Percentiles rank a stretch among this genome's conserved stretches.
These are phyloP conservation scores for Ceriops tagal DNA, from an alignment of 345 rosid species.

Conservation along the genomic window DNA sequence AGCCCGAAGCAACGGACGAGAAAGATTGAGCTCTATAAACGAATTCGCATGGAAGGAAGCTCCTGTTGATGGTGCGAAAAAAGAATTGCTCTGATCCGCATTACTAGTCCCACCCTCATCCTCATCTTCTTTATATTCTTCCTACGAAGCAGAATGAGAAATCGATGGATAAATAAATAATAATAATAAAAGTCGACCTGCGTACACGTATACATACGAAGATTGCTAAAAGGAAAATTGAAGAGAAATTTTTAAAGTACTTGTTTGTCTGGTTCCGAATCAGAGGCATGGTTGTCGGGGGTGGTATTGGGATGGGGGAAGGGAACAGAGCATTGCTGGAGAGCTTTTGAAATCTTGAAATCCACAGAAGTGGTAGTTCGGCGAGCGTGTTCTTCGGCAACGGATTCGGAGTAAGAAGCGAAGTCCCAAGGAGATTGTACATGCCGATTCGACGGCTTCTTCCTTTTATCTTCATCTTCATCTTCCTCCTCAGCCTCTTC, in stretches of 20 bases:
- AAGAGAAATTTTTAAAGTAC: conserved; percentile 24
- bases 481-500: conserved; percentile 21
- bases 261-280: conserved; percentile 58
- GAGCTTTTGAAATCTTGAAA: conserved; percentile 67
- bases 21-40: conserved; percentile 84
- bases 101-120: conserved; percentile 37
- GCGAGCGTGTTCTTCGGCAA: conserved; percentile 86
- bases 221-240: background rate
- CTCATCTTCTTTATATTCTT: conserved; percentile 60
- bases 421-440: conserved; percentile 92
- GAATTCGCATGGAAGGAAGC: conserved; percentile 78
- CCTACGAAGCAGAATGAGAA: conserved; percentile 33
- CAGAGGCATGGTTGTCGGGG: conserved; percentile 33
- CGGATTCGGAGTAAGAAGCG: conserved; percentile 72
- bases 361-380: conserved; percentile 89
- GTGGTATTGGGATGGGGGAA: conserved; percentile 28
- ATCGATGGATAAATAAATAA: background rate
- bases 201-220: too few relatives aligned
- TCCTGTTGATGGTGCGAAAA: conserved; percentile 65
- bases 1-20: conserved; percentile 84
- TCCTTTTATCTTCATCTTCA: conserved; percentile 30
- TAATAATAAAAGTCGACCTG: background rate
- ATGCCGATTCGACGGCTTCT: conserved; percentile 18
- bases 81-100: conserved; percentile 47
- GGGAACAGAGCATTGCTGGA: conserved; percentile 39